Base-by-base conservation (phyloP, 1,139 yeast genomes). In the Saccharomycopsis phalli region DNA sequence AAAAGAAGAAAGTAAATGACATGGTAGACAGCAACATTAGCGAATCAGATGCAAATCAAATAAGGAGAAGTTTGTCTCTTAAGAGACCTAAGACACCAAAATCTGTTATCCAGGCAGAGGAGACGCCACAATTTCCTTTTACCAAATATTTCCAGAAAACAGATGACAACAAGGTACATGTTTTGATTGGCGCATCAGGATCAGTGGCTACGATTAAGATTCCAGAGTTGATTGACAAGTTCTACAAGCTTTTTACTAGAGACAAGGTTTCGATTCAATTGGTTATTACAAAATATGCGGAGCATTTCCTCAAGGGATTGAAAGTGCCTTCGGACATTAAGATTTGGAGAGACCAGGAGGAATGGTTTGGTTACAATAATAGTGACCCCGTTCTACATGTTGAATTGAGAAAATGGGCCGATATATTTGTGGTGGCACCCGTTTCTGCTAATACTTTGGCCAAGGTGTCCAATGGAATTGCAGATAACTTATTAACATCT, bases 161-260 rank as follows among this genome's bases (percentile, higher is more conserved):
- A 52, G 91, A 81, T 54, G 93, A 81, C 55, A 78, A 78, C 30
- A 87, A 87, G 55, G 69, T 84, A 44, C 97, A 91, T 59, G 79
- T 91, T 31, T 65, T 91, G 43, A 66, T 91, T 33, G 97, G 94
- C 16, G 94, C 94, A 27, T 86, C 97, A 1, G 99, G 98, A 1
- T 82, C 95, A 1, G 96, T 91, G 4, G 98, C 98, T 4, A 84
- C 97, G 2, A 86, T 88, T 46, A 91, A 91, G 56, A 81, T 91
- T 26, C 95, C 95, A 0, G 60, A 81, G 50, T 82, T 87, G 34
- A 81, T 87, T 49, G 93, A 83, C 55, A 83, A 83, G 54, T 65
- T 87, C 34, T 80, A 79, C 55, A 82, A 82, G 57, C 68, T 78
- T 17, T 86, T 79, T 59, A 84, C 88, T 2, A 66, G 72, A 2